Evolutionary conservation across 169 alveolate genomes (phyloP), one percentile per base, ranked within the genome.

Genomic region (Eimeria falciformis): DNA sequence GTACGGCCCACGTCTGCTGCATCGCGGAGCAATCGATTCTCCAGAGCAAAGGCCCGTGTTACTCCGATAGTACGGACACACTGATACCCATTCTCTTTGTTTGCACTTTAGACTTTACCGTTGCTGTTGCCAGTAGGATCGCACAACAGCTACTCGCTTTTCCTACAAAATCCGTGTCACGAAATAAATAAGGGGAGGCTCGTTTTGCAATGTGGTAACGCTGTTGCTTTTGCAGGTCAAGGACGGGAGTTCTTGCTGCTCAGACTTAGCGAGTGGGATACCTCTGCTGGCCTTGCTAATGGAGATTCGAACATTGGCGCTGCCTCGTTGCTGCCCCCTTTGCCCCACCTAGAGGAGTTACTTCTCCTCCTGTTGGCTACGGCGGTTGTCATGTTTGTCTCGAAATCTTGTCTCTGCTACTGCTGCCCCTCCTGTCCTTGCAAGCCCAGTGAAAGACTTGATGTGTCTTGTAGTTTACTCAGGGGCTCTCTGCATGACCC

Each of bases 11-110:
- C 27, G 77, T 81, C 23, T 81, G 73, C 90, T 53, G 75, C 56
- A 81, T 81, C 5, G 47, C 90, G 37, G 90, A 81, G 77, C 90
- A 81, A 56, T 81, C 90, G 18, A 55, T 81, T 29, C 90, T 81
- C 23, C 77, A 81, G 77, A 81, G 90, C 90, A 81, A 81, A 40
- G 90, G 90, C 25, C 90, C 90, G n/a, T 81, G 53, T 56, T 81
- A 81, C 77, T 77, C 90, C 11, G 75, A 17, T 21, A 81, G 90
- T 81, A 37, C 25, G 90, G 53, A 68, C 3, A 47, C 17, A 33
- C 40, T 33, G 65, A n/a, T 18, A 23, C 62, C 65, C 21, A 47
- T 78, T 18, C 37, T 46, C 53, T 25, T 25, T 46, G n/a, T 14
- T 50, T 17, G 27, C 5, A 7, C 46, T 73, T 47, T 23, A 4